Base-by-base conservation (phyloP, 2,329 filamentous ascomycete species). In the Escovopsis sp. region DNA sequence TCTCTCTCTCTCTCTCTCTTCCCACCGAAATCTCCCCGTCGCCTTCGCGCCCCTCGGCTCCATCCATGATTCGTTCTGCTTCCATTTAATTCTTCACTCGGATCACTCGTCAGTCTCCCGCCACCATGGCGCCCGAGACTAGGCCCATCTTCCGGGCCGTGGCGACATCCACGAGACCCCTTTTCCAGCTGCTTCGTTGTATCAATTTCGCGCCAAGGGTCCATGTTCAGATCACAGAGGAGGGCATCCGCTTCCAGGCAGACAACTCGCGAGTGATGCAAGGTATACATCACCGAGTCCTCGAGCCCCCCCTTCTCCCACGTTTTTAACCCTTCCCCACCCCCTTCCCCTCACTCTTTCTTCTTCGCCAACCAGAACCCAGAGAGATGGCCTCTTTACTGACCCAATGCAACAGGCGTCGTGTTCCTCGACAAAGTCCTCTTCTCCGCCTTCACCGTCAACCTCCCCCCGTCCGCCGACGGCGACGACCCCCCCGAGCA, bases 221-320 rank as follows among this genome's bases (percentile, higher is more conserved):
- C 38, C 59, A 72, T 53, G 59, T 76, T 43, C 81, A 88, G 53
- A 83, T 98, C 40, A 84, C 80, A 11, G 73, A 79, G 35, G 79
- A 90, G 43, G 87, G 87, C 9, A 69, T 98, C 42, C 77, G 84
- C 39, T 90, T 98, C 53, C 79, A 81, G 14, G 85, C 82, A 18
- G 86, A 94, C 49, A 83, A 94, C 50, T 77, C 81, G 10, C 78
- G 84, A 43, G 83, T 88, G 17, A 87, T 96, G 73, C 87, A 96
- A 73, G 86, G 81, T 82, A 62, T 45, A 63, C 23, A 3, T 9
- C 31, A 14, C 7, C 18, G 25, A 15, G 17, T 14, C 11, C 6
- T 6, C 6, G 10, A 23, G 10, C 21, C 10, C 3, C 21, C 21
- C 21, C 21, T 23, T 23, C 21, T 10, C n/a, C n/a, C n/a, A n/a